A percentile compares a stretch with the other conserved stretches of the same genome.
These are phyloP conservation scores for Antitrichia curtipendula DNA, from an alignment of 225 moss, liverwort and hornwort species.

Conservation along the genomic window DNA sequence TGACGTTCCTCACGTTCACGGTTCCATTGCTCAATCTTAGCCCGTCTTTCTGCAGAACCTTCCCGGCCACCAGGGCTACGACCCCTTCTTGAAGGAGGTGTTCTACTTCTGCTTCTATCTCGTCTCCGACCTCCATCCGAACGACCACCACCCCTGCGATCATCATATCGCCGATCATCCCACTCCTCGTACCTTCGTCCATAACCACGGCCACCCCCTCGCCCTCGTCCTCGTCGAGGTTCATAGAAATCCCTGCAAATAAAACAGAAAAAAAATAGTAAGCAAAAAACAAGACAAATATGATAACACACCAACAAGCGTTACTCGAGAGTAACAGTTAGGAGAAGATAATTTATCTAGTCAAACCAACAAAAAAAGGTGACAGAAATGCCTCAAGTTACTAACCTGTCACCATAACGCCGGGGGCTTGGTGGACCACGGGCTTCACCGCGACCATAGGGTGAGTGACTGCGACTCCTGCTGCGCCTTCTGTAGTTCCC, in stretches of 20 bases:
- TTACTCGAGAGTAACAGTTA: background rate
- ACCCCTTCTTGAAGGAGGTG: constrained; percentile 53
- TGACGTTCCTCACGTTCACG: constrained; percentile 93
- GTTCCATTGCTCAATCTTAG: constrained; percentile 98
- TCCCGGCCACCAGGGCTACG: constrained; percentile 83
- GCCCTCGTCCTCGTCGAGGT: constrained; percentile 70
- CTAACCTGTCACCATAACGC: constrained; percentile 81
- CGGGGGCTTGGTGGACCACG: constrained; percentile 97
- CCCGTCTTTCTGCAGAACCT: constrained; percentile 93
- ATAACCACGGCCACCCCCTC: constrained; percentile 72
- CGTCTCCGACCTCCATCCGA: constrained; percentile 48
- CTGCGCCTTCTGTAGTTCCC: constrained; percentile 94
- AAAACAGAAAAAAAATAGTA: background rate
- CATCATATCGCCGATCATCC: constrained; percentile 64
- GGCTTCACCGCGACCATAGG: constrained; percentile 98
- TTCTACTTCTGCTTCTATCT: constrained; percentile 85
- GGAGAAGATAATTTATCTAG: no score
- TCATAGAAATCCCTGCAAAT: constrained; percentile 74
- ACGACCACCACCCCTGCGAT: constrained; percentile 65
- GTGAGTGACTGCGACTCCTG: constrained; percentile 98
- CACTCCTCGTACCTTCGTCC: constrained; percentile 85
- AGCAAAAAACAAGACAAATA: background rate
- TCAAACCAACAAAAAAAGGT: background rate
- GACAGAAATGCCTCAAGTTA: background rate
- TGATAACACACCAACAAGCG: background rate